Percentiles rank a stretch among this genome's conserved stretches.
Conservation (phyloP, 2,329 filamentous ascomycete species). For the Colletotrichum ledebouriae region DNA sequence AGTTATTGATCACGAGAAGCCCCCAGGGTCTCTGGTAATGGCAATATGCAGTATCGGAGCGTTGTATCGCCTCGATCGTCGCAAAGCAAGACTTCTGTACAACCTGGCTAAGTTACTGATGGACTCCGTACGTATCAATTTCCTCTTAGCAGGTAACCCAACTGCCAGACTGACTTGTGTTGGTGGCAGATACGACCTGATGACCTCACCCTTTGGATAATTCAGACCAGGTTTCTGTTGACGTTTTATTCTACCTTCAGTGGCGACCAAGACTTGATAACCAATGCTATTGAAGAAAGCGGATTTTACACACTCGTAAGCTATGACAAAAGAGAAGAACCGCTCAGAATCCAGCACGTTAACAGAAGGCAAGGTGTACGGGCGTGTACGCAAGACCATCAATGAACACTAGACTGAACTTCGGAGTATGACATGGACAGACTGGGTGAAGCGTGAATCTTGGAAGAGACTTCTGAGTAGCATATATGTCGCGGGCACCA, state of each 20-base stretch:
- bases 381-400: not conserved
- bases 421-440: not conserved
- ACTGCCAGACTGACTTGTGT: not conserved
- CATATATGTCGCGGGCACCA: not conserved
- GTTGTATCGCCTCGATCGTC: constrained; percentile 6
- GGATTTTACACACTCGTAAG: constrained; percentile 5
- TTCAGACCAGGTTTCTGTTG: constrained; percentile 12
- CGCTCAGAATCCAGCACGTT: no score
- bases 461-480: constrained; percentile 5
- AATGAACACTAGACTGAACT: not conserved
- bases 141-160: no score
- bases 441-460: constrained; percentile 14
- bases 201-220: not conserved
- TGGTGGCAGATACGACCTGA: not conserved
- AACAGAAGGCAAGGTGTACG: not conserved
- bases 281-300: not conserved
- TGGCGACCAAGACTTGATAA: constrained; percentile 8
- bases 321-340: not conserved
- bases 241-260: constrained; percentile 19
- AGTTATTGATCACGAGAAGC: not conserved
- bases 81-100: not conserved
- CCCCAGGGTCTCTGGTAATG: not conserved
- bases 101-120: not conserved
- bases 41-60: constrained; percentile 22
- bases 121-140: no score